Percentiles rank a stretch among this genome's conserved stretches.
Conservation (phyloP, 345 rosid genomes). For the Linum usitatissimum region DNA sequence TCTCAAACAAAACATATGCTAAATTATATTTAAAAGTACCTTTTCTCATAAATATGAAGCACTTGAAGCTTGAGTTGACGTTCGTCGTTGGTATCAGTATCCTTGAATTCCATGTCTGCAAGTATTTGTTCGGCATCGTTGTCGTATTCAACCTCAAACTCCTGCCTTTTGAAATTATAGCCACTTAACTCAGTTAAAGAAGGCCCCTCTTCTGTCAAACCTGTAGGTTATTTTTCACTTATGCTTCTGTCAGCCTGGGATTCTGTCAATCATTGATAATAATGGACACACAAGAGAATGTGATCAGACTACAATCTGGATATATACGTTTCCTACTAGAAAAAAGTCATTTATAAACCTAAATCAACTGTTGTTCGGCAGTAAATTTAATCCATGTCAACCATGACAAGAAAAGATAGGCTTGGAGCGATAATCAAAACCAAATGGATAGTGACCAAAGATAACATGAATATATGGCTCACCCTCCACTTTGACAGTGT, state of each 20-base stretch:
- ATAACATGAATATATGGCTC: neutral
- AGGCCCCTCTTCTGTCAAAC: slow-evolving; percentile 59
- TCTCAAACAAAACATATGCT: neutral
- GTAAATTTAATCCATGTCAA: slow-evolving; percentile 1
- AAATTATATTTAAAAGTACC: slow-evolving; percentile 26
- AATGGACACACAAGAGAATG: slow-evolving; percentile 9
- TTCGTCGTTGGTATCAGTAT: slow-evolving; percentile 65
- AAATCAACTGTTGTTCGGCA: neutral
- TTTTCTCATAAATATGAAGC: slow-evolving; percentile 68
- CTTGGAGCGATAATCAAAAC: neutral
- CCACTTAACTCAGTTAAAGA: slow-evolving; percentile 68
- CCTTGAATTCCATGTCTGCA: slow-evolving; percentile 92
- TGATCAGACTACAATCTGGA: neutral
- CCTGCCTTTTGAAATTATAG: slow-evolving; percentile 82
- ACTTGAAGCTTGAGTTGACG: slow-evolving; percentile 68
- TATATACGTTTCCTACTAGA: neutral
- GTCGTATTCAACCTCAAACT: slow-evolving; percentile 90
- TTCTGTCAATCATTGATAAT: slow-evolving; percentile 30
- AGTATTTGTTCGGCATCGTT: slow-evolving; percentile 89
- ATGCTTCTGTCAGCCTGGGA: slow-evolving; percentile 68
- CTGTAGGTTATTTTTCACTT: slow-evolving; percentile 78
- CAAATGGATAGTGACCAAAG: neutral
- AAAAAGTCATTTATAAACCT: neutral
- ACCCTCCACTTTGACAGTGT: slow-evolving; percentile 67
- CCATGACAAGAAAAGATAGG: slow-evolving; percentile 2